Percentiles rank a stretch among this genome's conserved stretches.
Conservation (phyloP, 164 flowering plant genomes). For the Warburgia ugandensis region DNA sequence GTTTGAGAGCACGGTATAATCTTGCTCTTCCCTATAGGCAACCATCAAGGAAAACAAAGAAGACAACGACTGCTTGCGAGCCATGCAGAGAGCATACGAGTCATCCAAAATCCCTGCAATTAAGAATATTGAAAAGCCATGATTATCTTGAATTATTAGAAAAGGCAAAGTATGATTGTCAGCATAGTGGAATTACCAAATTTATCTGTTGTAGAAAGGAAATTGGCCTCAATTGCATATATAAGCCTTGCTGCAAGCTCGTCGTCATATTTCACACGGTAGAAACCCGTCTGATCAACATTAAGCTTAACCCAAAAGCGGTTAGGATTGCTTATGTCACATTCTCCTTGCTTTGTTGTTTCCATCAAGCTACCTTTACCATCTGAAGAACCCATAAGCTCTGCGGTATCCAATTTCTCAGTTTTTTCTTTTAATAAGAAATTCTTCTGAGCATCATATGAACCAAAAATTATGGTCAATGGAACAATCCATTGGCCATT, state of each 20-base stretch:
- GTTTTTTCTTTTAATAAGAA: slow-evolving; percentile 48
- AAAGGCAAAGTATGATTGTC: neutral
- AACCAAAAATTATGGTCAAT: slow-evolving; percentile 68
- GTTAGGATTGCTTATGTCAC: slow-evolving; percentile 2
- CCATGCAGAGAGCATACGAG: slow-evolving; percentile 77
- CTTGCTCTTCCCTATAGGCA: slow-evolving; percentile 72
- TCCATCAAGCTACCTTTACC: slow-evolving; percentile 2
- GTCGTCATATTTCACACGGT: slow-evolving; percentile 93
- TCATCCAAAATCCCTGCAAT: slow-evolving; percentile 86
- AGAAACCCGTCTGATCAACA: slow-evolving; percentile 88
- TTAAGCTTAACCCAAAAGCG: slow-evolving; percentile 74
- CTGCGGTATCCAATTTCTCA: slow-evolving; percentile 35
- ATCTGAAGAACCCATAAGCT: slow-evolving; percentile 24
- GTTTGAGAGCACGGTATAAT: slow-evolving; percentile 79
- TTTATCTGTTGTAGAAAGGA: slow-evolving; percentile 72
- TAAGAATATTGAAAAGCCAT: slow-evolving; percentile 3
- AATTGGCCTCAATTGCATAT: slow-evolving; percentile 59
- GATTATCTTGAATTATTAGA: neutral
- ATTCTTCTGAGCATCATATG: slow-evolving; percentile 55
- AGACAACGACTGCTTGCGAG: slow-evolving; percentile 58
- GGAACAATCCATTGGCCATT: slow-evolving; percentile 96
- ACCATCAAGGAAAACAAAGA: slow-evolving; percentile 80
- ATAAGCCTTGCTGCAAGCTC: slow-evolving; percentile 62
- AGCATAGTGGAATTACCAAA: slow-evolving; percentile 47
- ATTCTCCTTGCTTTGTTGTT: slow-evolving; percentile 6